A percentile compares a stretch with the other conserved stretches of the same genome.
Evolutionary conservation across 257 asterid genomes (phyloP).

Genomic region (Plantago elongata): DNA sequence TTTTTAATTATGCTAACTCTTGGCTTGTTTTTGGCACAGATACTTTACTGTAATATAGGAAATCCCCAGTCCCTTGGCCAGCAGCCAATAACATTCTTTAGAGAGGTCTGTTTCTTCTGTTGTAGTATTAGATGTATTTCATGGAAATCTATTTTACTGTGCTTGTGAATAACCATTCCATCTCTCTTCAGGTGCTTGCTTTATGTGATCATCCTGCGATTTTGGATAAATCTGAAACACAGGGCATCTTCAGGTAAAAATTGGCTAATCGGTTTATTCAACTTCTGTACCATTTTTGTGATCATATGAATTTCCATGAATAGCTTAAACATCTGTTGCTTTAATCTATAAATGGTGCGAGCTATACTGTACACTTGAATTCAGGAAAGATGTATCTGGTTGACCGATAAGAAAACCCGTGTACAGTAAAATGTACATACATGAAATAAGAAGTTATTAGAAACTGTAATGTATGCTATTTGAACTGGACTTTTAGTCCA

Average conservation of each 20-base stretch:
- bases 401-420: too few species aligned
- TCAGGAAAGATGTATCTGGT: background rate
- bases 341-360: too few species aligned
- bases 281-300: background rate
- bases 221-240: conserved; percentile 85
- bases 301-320: background rate
- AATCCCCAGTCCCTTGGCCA: conserved; percentile 95
- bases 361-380: background rate
- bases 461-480: background rate
- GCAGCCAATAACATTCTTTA: conserved; percentile 90
- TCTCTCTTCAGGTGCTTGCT: conserved; percentile 74
- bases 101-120: conserved; percentile 60
- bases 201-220: conserved; percentile 87
- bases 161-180: conserved; percentile 13
- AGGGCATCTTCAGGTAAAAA: conserved; percentile 75
- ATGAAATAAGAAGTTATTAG: background rate
- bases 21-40: conserved; percentile 37
- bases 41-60: conserved; percentile 87
- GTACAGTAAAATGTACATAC: too few species aligned
- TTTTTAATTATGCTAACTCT: conserved; percentile 7
- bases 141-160: background rate
- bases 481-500: background rate
- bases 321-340: background rate
- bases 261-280: background rate
- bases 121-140: background rate